phyloP scores from a whole-genome alignment of 257 asterid genomes.

The Coffea eugenioides region DNA sequence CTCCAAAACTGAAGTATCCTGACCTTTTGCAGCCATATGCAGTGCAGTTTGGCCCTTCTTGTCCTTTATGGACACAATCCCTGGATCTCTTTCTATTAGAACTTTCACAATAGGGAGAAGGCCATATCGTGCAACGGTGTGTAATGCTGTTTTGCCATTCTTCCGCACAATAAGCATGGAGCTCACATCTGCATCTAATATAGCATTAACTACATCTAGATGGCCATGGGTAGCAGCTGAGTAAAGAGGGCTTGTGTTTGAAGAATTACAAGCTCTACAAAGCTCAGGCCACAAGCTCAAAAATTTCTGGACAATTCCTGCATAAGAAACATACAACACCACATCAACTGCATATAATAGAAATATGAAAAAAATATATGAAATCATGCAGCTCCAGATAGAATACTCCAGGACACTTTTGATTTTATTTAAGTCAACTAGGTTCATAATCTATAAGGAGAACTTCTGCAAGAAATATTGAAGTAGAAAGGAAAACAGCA shows the following conservation, averaged over 20 bases:
- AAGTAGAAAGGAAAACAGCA: neutral
- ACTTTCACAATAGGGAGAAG: slow-evolving; percentile 59
- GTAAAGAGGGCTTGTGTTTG: slow-evolving; percentile 94
- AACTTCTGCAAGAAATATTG: neutral
- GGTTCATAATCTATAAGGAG: neutral
- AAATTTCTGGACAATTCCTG: slow-evolving; percentile 69
- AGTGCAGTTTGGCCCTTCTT: slow-evolving; percentile 97
- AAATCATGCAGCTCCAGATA: neutral
- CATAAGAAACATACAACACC: slow-evolving; percentile 17
- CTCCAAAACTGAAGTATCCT: slow-evolving; percentile 66
- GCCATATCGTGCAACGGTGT: slow-evolving; percentile 90
- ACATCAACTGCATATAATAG: neutral
- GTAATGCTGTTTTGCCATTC: slow-evolving; percentile 90
- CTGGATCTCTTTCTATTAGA: slow-evolving; percentile 73
- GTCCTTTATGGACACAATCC: slow-evolving; percentile 71
- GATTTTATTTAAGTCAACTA: neutral
- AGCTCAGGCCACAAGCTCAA: slow-evolving; percentile 88
- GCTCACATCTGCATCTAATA: slow-evolving; percentile 73
- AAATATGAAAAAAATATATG: neutral
- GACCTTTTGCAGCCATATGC: slow-evolving; percentile 99
- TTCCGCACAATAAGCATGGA: slow-evolving; percentile 71
- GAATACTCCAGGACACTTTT: neutral
- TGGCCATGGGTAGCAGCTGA: slow-evolving; percentile 82
- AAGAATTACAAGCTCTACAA: slow-evolving; percentile 77
- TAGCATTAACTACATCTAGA: slow-evolving; percentile 72